A percentile compares a stretch with the other conserved stretches of the same genome.
phyloP scores from a whole-genome alignment of 257 asterid species.

The Plectranthus barbatus region DNA sequence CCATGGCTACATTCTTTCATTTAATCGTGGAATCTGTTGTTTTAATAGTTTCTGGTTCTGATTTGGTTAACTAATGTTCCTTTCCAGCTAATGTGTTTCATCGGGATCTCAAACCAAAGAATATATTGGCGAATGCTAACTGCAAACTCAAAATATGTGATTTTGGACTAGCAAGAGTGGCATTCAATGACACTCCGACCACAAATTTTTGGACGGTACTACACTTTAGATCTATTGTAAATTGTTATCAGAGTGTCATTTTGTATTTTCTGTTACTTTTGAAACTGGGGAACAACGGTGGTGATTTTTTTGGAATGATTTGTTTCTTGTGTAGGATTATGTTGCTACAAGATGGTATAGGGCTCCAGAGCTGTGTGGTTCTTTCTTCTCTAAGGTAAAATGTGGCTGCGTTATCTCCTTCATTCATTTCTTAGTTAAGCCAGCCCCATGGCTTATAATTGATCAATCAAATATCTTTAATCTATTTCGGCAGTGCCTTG shows the following conservation, averaged over 20 bases:
- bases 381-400: conserved; percentile 88
- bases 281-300: not conserved
- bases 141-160: conserved; percentile 94
- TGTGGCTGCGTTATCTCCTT: not conserved
- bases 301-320: not conserved
- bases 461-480: conserved; percentile 5
- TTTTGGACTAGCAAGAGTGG: conserved; percentile 91
- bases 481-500: not conserved
- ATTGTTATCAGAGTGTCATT: not conserved
- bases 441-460: not conserved
- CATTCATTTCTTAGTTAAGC: conserved; percentile 9
- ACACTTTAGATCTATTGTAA: not conserved
- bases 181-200: conserved; percentile 84
- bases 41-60: not conserved
- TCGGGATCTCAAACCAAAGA: conserved; percentile 93
- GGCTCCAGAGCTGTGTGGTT: conserved; percentile 98
- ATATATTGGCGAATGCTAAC: conserved; percentile 91
- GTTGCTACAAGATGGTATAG: conserved; percentile 99
- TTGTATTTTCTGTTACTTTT: not conserved
- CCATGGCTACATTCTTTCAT: not conserved
- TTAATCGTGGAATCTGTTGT: not conserved
- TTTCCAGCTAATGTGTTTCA: conserved; percentile 89
- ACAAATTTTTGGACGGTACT: conserved; percentile 91
- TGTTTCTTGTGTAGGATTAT: conserved; percentile 61
- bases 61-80: conserved; percentile 17